Percentiles rank a stretch among this genome's conserved stretches.
Evolutionary conservation across 1,139 yeast genomes (phyloP).

Genomic region (Arxiozyma slooffiae): DNA sequence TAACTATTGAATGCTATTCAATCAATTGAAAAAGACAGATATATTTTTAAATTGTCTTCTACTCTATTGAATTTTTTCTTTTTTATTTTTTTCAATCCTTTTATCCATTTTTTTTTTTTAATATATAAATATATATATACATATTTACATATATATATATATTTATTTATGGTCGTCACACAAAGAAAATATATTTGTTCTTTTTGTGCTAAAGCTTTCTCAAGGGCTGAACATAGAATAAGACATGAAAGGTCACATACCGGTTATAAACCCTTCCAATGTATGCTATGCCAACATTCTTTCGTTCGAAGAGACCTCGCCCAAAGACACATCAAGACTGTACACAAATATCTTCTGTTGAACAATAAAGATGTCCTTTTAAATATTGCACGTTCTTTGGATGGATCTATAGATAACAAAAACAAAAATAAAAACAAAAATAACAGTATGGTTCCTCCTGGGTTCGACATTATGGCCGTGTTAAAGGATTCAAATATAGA

Average conservation of each 20-base stretch:
- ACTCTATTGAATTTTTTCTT: too few relatives aligned
- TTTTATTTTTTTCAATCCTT: too few relatives aligned
- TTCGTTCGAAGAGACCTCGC: slow-evolving; percentile 70
- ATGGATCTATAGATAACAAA: background rate
- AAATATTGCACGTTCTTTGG: background rate
- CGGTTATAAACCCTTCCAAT: slow-evolving; percentile 72
- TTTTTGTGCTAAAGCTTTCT: slow-evolving; percentile 71
- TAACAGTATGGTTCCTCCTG: background rate
- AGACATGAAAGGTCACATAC: slow-evolving; percentile 81
- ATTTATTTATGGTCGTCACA: slow-evolving; percentile 6
- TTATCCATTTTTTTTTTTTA: too few relatives aligned
- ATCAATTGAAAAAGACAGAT: too few relatives aligned
- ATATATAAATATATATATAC: too few relatives aligned
- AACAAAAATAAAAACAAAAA: background rate
- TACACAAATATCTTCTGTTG: slow-evolving; percentile 37
- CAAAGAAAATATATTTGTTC: slow-evolving; percentile 63
- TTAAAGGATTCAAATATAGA: background rate
- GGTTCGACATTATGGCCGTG: background rate
- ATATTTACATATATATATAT: too few relatives aligned
- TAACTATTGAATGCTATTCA: too few relatives aligned
- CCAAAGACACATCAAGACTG: slow-evolving; percentile 70
- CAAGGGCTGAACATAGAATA: slow-evolving; percentile 71
- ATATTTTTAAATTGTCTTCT: too few relatives aligned
- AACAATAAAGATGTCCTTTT: slow-evolving; percentile 1
- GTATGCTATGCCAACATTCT: slow-evolving; percentile 58